phyloP scores from a whole-genome alignment of 2,329 filamentous ascomycete genomes.

The Penicillium sp. region DNA sequence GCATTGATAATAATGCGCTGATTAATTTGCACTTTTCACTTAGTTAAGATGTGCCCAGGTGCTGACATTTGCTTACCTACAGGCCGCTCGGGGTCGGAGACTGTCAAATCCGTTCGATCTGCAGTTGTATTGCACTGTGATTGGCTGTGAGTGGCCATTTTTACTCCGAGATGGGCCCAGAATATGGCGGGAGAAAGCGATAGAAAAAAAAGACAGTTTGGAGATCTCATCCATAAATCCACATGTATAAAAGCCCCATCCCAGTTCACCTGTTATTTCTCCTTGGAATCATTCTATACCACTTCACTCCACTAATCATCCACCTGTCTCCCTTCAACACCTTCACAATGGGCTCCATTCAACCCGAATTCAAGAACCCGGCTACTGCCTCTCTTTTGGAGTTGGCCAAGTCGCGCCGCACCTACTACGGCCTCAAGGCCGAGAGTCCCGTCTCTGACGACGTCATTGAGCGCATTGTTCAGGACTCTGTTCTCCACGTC shows the following conservation, averaged over 20 bases:
- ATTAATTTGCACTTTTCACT: not conserved
- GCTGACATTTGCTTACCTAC: not conserved
- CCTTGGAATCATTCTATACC: not conserved
- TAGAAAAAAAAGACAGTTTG: not conserved
- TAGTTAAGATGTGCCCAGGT: not conserved
- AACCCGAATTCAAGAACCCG: conserved; percentile 32
- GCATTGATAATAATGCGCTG: not conserved
- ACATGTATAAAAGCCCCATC: conserved; percentile 1
- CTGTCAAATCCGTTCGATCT: not conserved
- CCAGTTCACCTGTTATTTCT: not conserved
- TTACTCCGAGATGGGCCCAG: not conserved
- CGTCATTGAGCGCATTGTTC: conserved; percentile 29
- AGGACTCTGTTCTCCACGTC: conserved; percentile 58
- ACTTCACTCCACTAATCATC: not conserved
- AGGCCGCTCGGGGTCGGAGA: not conserved
- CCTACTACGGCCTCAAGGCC: conserved; percentile 30
- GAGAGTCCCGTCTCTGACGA: conserved; percentile 34
- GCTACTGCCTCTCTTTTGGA: conserved; percentile 30
- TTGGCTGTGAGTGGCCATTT: not conserved
- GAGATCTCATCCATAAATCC: not conserved
- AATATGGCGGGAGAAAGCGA: not conserved
- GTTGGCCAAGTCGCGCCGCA: conserved; percentile 31
- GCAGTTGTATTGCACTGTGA: not conserved
- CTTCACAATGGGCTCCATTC: conserved; percentile 38
- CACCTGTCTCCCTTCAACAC: conserved; percentile 13